phyloP scores from a whole-genome alignment of 2,329 filamentous ascomycete species.

The Alternaria burnsii region DNA sequence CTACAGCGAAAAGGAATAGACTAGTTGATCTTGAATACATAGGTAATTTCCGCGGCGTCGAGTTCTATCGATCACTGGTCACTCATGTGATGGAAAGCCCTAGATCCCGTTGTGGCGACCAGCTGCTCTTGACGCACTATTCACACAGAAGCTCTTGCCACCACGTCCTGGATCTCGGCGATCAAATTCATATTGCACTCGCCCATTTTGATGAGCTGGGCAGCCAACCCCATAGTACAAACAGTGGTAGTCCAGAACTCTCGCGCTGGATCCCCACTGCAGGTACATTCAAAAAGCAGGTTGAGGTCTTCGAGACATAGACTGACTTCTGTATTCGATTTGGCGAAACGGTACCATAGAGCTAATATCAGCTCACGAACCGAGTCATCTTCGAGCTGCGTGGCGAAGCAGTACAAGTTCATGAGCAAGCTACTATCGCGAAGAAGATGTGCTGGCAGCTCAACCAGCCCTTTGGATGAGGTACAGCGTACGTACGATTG shows the following conservation, averaged over 20 bases:
- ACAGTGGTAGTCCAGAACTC: constrained; percentile 1
- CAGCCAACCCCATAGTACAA: neutral
- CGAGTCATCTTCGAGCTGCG: constrained; percentile 6
- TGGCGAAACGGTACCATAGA: neutral
- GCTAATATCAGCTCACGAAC: constrained; percentile 1
- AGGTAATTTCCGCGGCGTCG: neutral
- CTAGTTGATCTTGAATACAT: neutral
- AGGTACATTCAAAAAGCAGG: constrained; percentile 10
- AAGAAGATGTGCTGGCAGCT: neutral
- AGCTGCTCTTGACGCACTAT: neutral
- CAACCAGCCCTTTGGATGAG: neutral
- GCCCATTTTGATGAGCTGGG: neutral
- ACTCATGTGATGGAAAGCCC: neutral
- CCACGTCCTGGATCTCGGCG: neutral
- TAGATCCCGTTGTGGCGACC: neutral
- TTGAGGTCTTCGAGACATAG: constrained; percentile 7
- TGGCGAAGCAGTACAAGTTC: constrained; percentile 10
- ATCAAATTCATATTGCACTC: neutral
- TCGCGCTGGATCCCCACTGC: constrained; percentile 1
- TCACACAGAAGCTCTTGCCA: neutral
- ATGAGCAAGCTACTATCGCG: neutral
- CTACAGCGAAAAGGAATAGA: neutral
- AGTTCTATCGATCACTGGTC: neutral
- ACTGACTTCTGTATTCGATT: neutral
- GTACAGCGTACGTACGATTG: constrained; percentile 4